phyloP scores from a whole-genome alignment of 306 rosid genomes.

The Begonia fuchsioides region DNA sequence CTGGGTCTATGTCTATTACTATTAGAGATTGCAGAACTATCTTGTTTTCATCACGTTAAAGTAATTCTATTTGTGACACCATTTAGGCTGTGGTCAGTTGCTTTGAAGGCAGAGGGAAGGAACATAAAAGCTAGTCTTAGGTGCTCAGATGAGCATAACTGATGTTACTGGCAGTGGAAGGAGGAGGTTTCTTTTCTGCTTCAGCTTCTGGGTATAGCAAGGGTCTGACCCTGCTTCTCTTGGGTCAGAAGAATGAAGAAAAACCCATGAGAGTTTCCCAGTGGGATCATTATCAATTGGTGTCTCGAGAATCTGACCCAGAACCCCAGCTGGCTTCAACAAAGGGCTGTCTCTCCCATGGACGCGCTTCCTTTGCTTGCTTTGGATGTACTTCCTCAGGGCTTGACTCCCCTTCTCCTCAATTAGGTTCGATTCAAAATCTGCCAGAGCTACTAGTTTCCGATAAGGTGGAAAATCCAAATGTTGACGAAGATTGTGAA shows the following conservation, averaged over 20 bases:
- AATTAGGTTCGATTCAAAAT: constrained; percentile 76
- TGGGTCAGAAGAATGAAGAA: constrained; percentile 82
- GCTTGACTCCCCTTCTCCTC: constrained; percentile 63
- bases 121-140: constrained; percentile 22
- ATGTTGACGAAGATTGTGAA: constrained; percentile 21
- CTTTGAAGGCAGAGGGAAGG: constrained; percentile 25
- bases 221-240: constrained; percentile 86
- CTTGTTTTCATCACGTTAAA: background rate
- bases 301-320: constrained; percentile 73
- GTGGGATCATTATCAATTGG: constrained; percentile 98
- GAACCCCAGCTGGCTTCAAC: constrained; percentile 97
- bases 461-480: constrained; percentile 32
- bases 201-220: constrained; percentile 97
- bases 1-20: too few relatives aligned
- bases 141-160: constrained; percentile 82
- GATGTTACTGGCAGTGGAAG: constrained; percentile 97
- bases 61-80: constrained; percentile 10
- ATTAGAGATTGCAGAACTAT: too few relatives aligned
- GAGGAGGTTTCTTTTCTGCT: constrained; percentile 97
- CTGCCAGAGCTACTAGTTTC: constrained; percentile 41
- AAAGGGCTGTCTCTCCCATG: constrained; percentile 60
- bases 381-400: constrained; percentile 88
- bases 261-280: constrained; percentile 98
- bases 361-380: constrained; percentile 92
- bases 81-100: constrained; percentile 30